Evolutionary conservation across 495 filamentous ascomycete genomes (phyloP), one percentile per base, ranked within the genome.

Genomic region (Podospora anserina): DNA sequence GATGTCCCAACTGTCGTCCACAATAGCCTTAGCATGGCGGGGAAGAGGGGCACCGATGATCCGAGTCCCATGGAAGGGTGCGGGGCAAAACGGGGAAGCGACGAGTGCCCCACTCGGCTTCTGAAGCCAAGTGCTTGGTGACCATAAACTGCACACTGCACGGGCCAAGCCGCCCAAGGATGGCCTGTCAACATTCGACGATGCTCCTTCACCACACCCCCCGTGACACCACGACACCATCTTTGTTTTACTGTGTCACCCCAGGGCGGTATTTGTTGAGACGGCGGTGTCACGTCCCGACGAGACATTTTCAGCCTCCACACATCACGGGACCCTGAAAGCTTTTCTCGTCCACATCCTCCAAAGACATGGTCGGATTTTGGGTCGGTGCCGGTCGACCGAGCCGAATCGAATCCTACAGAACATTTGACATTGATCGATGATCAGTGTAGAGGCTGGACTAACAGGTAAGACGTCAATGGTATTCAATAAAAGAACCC

Each of bases 91-190:
- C 55, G n/a, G 55, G 55, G 23, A 58, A 58, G 55, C 19, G 5
- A 26, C n/a, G 55, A n/a, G 15, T 2, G 39, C 39, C 39, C 39
- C 39, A 16, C 39, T 49, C 15, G 39, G 39, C 39, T 49, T 11
- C 15, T 49, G 39, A 23, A 23, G 55, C 55, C 55, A 58, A 58
- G 55, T 58, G 55, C 55, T 58, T 58, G 55, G 55, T n/a, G 18
- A n/a, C 55, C n/a, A 58, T 19, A 11, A 58, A 58, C 19, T 20
- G 55, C 55, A 58, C 55, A 26, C 55, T 20, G 55, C 55, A 58
- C 55, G 55, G 55, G 55, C 55, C 55, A 19, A 58, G 55, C 55
- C 55, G 55, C n/a, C n/a, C 55, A 19, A 58, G 55, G 55, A 20
- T 58, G 55, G 55, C 55, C n/a, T 58, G 55, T 58, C 55, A 58